Evolutionary conservation across 352 stramenopile genomes (phyloP), one percentile per base, ranked within the genome.

Genomic region (Thraustochytrium striatum): DNA sequence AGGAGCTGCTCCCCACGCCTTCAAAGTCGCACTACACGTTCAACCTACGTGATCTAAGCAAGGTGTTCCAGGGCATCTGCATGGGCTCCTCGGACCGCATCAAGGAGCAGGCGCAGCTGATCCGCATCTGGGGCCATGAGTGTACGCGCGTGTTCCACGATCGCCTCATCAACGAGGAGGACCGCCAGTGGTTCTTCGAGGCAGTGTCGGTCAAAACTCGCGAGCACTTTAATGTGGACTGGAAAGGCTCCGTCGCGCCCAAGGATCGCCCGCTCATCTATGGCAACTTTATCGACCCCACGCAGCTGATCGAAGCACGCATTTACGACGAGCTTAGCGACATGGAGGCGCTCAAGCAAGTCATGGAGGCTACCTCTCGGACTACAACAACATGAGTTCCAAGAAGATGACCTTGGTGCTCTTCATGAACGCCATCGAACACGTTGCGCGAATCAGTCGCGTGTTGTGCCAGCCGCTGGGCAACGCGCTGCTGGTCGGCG

Each of bases 321-420:
- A 86, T 89, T 21, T 98, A 97, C 82, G 84, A 88, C 9, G 90
- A 97, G 83, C 84, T 98, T 1, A 86, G 85, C 0, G 91, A 97
- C 82, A 89, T 90, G 3, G 83, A 85, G 0, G 52, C 87, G 62
- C 83, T 98, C 0, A 86, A 92, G 32, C 85, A 87, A 47, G 87
- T 89, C 5, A 96, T 97, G 93, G 86, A 89, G 25, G 92, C 39
- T 98, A 96, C 78, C 85, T 98, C 8, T 89, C 95, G 32, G 94
- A 98, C 75, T 97, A 96, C 85, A 98, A 98, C 86, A 94, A 94
- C 80, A 96, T 95, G 85, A 95, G 88, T 69, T 89, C 91, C 1
- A 92, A 93, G 39, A 78, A 78, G 41, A 98, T 98, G 93, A 88
- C 88, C 7, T 85, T 98, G 25, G 93, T 97, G 62, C 85, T 98